phyloP scores from a whole-genome alignment of 176 grass and related monocot genomes.

The Phyllostachys edulis region DNA sequence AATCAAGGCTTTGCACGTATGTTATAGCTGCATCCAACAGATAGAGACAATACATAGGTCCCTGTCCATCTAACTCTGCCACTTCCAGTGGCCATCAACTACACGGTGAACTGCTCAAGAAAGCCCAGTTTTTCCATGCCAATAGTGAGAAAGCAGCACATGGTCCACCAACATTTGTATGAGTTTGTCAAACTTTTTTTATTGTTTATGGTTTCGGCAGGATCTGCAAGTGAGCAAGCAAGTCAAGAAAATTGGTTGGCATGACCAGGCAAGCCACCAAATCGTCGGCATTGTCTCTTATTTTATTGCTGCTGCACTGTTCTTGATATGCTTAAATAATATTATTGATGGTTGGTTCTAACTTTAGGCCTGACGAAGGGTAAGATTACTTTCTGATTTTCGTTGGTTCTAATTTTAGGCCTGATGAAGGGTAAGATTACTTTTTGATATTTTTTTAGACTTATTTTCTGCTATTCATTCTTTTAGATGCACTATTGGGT shows the following conservation, averaged over 20 bases:
- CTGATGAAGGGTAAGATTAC: background rate
- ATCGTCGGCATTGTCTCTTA: background rate
- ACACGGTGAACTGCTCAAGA: background rate
- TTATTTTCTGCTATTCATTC: too few species aligned
- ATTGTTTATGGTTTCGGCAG: background rate
- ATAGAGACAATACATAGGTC: background rate
- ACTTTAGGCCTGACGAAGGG: too few species aligned
- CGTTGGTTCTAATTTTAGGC: background rate
- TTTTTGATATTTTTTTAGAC: background rate
- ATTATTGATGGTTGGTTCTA: too few species aligned
- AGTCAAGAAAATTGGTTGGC: background rate
- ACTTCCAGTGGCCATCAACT: background rate
- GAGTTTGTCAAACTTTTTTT: background rate
- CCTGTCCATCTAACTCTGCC: background rate
- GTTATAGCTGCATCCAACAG: background rate
- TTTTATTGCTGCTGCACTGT: background rate
- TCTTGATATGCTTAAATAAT: background rate
- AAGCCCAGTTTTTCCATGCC: background rate
- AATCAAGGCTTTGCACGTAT: too few species aligned
- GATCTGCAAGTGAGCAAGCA: background rate
- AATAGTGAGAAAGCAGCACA: background rate
- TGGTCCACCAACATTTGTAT: background rate
- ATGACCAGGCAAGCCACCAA: conserved; percentile 6
- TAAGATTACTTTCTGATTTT: too few species aligned
- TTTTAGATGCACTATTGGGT: too few species aligned